Base-by-base conservation (phyloP, 768 basidiomycete species). In the Porpolomopsis calyptriformis region DNA sequence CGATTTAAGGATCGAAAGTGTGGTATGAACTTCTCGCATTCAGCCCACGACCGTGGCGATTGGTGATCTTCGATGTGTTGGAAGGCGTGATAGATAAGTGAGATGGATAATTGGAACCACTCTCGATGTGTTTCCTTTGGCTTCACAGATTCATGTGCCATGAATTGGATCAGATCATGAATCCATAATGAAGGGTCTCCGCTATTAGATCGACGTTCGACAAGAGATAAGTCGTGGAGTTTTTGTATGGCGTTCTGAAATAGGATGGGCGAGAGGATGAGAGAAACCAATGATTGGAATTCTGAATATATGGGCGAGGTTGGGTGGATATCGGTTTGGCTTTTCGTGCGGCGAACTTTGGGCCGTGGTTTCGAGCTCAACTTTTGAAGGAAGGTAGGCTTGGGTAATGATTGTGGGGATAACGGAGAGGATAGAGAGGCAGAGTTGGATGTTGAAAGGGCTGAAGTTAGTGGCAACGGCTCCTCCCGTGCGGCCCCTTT, bases 1-100 rank as follows among this genome's bases (percentile, higher is more conserved):
- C 14, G 7, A 14, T n/a, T 24, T n/a, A 43, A 33, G 18, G 42
- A 29, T 19, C 31, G 42, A 18, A 43, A 19, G 26, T 43, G 42
- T 10, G 42, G 29, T 14, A 31, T 31, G 29, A 31, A 14, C 29
- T 7, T 31, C 14, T 31, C 29, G 29, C 29, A 31, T 37, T 37
- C 20, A 25, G 44, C 33, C 44, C 44, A 45, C 20, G 33, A 45
- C 18, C 24, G 12, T 7, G 31, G 33, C n/a, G 8, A 45, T n/a
- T n/a, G 11, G 22, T 11, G 44, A 23, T 45, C 44, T 37, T 35
- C 22, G 6, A 45, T 23, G 5, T 36, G 19, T 9, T 14, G 22
- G 16, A 36, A 45, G 11, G 44, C 44, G 19, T 14, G 12, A 22
- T 34, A 45, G 16, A 27, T 25, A 24, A 45, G 22, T 4, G 14